phyloP scores from a whole-genome alignment of 2,329 filamentous ascomycete genomes.

The Catunica adiposa region DNA sequence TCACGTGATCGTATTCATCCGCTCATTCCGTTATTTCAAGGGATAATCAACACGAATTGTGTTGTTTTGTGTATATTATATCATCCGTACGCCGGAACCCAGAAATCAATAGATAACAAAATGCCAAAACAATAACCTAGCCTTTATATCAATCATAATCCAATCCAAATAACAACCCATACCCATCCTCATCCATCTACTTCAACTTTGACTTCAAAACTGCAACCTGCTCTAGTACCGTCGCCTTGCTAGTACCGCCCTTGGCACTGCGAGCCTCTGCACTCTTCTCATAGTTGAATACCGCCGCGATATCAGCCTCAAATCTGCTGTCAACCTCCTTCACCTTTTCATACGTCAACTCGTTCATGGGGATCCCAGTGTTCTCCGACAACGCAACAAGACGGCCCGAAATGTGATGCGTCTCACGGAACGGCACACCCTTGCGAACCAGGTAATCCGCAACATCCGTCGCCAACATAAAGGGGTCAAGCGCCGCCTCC shows the following conservation, averaged over 20 bases:
- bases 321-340: constrained; percentile 53
- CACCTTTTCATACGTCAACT: constrained; percentile 49
- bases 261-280: constrained; percentile 64
- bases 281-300: constrained; percentile 67
- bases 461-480: constrained; percentile 65
- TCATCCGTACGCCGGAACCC: too few relatives aligned
- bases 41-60: too few relatives aligned
- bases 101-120: too few relatives aligned
- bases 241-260: constrained; percentile 60
- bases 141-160: background rate
- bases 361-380: constrained; percentile 49
- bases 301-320: constrained; percentile 49
- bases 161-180: background rate
- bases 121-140: background rate
- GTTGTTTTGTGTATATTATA: too few relatives aligned
- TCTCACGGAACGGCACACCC: constrained; percentile 63
- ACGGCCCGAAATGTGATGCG: constrained; percentile 60
- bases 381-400: constrained; percentile 54
- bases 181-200: constrained; percentile 11
- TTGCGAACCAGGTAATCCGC: constrained; percentile 48
- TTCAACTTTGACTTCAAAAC: constrained; percentile 26
- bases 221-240: constrained; percentile 48
- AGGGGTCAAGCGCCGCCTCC: constrained; percentile 59
- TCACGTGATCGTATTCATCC: too few relatives aligned
- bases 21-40: too few relatives aligned